Evolutionary conservation across 2,329 filamentous ascomycete genomes (phyloP).

Genomic region (Zasmidium angulare): DNA sequence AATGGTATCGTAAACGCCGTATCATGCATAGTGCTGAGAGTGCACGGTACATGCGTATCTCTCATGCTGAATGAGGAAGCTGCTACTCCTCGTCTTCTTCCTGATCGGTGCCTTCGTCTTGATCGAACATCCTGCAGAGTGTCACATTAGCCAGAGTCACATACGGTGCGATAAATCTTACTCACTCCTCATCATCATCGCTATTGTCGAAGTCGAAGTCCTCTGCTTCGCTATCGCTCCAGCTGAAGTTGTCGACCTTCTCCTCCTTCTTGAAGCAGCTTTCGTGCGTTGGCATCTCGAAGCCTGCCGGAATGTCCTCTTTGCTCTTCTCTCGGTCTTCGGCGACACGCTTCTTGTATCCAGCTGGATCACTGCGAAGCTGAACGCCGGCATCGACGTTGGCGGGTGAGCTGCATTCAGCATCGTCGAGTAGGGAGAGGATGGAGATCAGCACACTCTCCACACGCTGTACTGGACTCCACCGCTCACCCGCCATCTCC

Average conservation of each 20-base stretch:
- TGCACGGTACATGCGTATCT: background rate
- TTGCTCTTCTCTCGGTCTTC: constrained; percentile 72
- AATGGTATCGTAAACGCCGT: constrained; percentile 6
- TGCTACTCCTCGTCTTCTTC: constrained; percentile 53
- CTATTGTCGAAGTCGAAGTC: constrained; percentile 72
- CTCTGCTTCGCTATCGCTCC: constrained; percentile 58
- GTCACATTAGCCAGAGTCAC: background rate
- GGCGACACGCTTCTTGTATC: constrained; percentile 69
- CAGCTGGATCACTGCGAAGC: constrained; percentile 69
- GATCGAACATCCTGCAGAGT: constrained; percentile 47
- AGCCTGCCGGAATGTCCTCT: constrained; percentile 74
- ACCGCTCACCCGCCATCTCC: constrained; percentile 84
- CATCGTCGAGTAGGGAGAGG: constrained; percentile 86
- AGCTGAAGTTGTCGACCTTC: constrained; percentile 64
- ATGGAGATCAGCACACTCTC: constrained; percentile 94
- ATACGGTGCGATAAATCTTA: background rate
- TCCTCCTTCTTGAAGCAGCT: constrained; percentile 60
- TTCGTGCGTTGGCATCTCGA: constrained; percentile 75
- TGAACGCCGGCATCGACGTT: constrained; percentile 91
- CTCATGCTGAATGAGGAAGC: background rate
- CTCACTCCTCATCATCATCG: constrained; percentile 54
- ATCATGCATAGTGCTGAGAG: background rate
- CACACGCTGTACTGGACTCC: constrained; percentile 90
- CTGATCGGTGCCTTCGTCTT: constrained; percentile 60
- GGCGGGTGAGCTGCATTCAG: constrained; percentile 88